These are phyloP conservation scores for Candolleomyces aberdarensis DNA, from an alignment of 768 basidiomycete genomes.

Conservation along the genomic window DNA sequence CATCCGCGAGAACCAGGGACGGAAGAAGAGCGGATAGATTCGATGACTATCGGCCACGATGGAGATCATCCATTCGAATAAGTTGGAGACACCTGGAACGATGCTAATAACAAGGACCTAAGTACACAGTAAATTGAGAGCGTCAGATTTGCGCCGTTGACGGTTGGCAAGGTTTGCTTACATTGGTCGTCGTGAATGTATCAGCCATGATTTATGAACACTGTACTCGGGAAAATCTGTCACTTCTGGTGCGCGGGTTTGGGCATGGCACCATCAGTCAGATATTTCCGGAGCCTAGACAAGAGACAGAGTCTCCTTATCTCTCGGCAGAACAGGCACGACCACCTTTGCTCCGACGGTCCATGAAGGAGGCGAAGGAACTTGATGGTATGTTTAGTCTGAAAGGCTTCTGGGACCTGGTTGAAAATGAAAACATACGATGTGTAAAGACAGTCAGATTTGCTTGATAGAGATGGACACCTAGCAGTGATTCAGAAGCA, in stretches of 20 bases:
- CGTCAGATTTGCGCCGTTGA: no score
- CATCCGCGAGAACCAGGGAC: not conserved
- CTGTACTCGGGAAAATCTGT: not conserved
- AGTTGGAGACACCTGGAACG: not conserved
- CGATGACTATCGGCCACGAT: slow-evolving; percentile 1
- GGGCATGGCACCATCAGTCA: not conserved
- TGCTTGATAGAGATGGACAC: not conserved
- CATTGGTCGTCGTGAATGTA: no score
- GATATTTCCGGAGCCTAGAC: not conserved
- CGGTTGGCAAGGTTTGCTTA: no score
- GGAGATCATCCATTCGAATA: not conserved
- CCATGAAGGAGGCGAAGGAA: no score
- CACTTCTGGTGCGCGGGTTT: not conserved
- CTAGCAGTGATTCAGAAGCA: not conserved
- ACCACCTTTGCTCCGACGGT: no score
- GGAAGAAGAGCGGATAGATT: slow-evolving; percentile 3
- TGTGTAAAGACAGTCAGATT: not conserved
- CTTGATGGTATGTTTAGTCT: not conserved
- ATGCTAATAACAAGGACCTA: not conserved
- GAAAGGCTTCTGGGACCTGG: not conserved
- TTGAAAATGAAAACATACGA: not conserved
- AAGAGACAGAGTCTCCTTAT: not conserved
- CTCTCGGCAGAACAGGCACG: not conserved
- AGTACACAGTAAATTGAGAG: not conserved
- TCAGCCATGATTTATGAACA: not conserved